Evolutionary conservation across 1,284 basidiomycete species (phyloP), one percentile per base, ranked within the genome.

Genomic region (Melampsora americana): DNA sequence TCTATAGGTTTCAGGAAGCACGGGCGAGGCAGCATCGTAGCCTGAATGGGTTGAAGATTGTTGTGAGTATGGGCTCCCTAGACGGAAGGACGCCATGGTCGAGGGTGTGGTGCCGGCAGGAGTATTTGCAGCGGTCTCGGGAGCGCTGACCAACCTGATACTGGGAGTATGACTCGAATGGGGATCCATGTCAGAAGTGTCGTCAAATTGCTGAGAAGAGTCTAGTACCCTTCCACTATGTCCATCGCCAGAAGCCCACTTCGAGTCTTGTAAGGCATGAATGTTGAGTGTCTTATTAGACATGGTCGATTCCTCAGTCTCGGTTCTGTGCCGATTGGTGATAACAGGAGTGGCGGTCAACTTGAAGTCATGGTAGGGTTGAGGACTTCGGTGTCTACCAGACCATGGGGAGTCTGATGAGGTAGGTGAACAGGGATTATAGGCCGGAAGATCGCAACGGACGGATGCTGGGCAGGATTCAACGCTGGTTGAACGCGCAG

Each of bases 251-350:
- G 53, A 12, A 1, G 53, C n/a, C 53, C n/a, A 20, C 20, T 7
- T n/a, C 20, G 53, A n/a, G 53, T n/a, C n/a, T 56, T 56, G 53
- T 6, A 28, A 28, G 28, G 28, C 28, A n/a, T 56, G 53, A 23
- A 56, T 56, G 53, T 56, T 56, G n/a, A 56, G 53, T n/a, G 53
- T 56, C 28, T 20, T n/a, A 28, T 23, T 23, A 56, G 53, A 56
- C n/a, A n/a, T n/a, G 28, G n/a, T 56, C 28, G 53, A 56, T 56
- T 56, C 53, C 20, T 56, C 53, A 56, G 53, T 56, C 53, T 56
- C n/a, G 18, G 53, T 56, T 28, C 53, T 56, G 18, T n/a, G 53
- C 53, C 53, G 53, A n/a, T 56, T n/a, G 28, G n/a, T 56, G 28
- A 28, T 6, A 23, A n/a, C n/a, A n/a, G 53, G n/a, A 56, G n/a